Conservation (phyloP, 441 rosid genomes). For the Adansonia rubrostipa region DNA sequence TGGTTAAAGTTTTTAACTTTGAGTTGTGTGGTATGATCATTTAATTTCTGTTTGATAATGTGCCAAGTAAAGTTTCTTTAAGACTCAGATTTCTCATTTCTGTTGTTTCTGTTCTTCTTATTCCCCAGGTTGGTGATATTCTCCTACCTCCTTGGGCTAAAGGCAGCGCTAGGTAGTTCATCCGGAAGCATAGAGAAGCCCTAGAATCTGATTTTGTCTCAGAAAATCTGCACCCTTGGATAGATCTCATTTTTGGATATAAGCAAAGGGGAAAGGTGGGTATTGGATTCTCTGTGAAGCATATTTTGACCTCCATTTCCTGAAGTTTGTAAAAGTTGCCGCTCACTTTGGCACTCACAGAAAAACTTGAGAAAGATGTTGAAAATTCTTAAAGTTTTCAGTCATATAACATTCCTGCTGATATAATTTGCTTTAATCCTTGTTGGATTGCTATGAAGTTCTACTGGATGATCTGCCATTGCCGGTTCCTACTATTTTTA, state of each 20-base stretch:
- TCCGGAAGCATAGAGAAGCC: slow-evolving; percentile 93
- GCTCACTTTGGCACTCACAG: too few relatives aligned
- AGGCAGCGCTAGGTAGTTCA: slow-evolving; percentile 94
- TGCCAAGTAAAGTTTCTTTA: neutral
- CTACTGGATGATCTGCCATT: neutral
- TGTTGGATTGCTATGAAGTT: slow-evolving; percentile 10
- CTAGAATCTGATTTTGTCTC: slow-evolving; percentile 96
- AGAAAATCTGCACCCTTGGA: slow-evolving; percentile 98
- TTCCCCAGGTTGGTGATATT: slow-evolving; percentile 80
- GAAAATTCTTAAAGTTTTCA: neutral
- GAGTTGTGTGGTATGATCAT: neutral
- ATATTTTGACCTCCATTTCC: slow-evolving; percentile 14
- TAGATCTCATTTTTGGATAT: slow-evolving; percentile 96
- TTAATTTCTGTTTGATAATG: slow-evolving; percentile 15
- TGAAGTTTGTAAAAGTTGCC: neutral
- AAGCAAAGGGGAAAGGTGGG: slow-evolving; percentile 98
- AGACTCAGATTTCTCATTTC: slow-evolving; percentile 21
- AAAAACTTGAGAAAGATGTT: neutral
- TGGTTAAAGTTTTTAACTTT: slow-evolving; percentile 19
- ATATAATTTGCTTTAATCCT: slow-evolving; percentile 8
- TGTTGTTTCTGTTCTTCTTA: slow-evolving; percentile 1
- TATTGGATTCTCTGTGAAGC: slow-evolving; percentile 25
- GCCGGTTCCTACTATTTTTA: neutral
- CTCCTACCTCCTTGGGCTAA: slow-evolving; percentile 97
- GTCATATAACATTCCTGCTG: slow-evolving; percentile 1